Evolutionary conservation across 768 basidiomycete species (phyloP).

Genomic region (Leucocoprinus leucothites): DNA sequence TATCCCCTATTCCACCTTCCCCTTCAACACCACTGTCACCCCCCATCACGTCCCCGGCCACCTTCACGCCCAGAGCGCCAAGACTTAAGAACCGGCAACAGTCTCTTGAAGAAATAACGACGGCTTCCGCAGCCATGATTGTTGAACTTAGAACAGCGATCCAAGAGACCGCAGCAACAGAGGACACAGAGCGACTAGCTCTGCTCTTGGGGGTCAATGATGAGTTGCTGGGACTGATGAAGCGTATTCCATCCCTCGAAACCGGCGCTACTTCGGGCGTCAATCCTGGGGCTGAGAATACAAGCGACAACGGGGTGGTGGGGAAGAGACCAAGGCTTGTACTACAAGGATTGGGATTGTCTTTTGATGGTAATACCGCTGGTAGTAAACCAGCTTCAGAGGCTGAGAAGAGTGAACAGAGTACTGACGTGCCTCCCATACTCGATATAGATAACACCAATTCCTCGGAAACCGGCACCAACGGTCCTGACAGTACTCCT

Average conservation of each 20-base stretch:
- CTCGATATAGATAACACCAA: background rate
- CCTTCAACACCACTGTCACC: constrained; percentile 8
- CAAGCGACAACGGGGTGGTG: background rate
- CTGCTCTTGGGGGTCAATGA: constrained; percentile 75
- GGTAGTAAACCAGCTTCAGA: background rate
- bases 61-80: no score
- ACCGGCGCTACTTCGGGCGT: background rate
- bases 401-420: constrained; percentile 8
- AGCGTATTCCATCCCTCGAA: constrained; percentile 33
- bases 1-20: constrained; percentile 18
- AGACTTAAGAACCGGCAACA: background rate
- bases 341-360: constrained; percentile 43
- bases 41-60: background rate
- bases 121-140: constrained; percentile 50
- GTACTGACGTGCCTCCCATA: background rate
- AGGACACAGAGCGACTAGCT: constrained; percentile 59
- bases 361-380: constrained; percentile 24
- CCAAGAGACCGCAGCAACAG: constrained; percentile 39
- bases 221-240: constrained; percentile 54
- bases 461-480: background rate
- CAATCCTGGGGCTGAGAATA: background rate
- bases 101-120: constrained; percentile 31
- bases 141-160: constrained; percentile 51
- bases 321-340: constrained; percentile 33
- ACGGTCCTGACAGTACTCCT: background rate